Base-by-base conservation (phyloP, 805 yeast species). In the Hanseniaspora meyeri region DNA sequence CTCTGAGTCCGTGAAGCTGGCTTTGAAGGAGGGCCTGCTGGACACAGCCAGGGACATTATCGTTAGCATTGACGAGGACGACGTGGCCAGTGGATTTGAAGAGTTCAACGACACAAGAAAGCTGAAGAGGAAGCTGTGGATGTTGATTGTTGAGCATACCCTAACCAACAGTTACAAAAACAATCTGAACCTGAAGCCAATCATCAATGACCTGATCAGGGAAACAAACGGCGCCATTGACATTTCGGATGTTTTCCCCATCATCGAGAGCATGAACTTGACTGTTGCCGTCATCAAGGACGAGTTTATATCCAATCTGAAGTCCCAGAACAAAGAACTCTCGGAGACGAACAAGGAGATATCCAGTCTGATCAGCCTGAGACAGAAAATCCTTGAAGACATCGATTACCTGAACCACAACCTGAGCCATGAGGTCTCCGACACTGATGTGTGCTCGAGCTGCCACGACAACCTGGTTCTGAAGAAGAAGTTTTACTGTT, bases 271-370 rank as follows among this genome's bases (percentile, higher is more conserved):
- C 62, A 80, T 86, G 57, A 78, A 86, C 0, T 11, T 53, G 2
- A 81, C 87, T 31, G 82, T 93, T 50, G 93, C 87, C 60, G 82
- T 85, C 59, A 79, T 93, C 63, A 87, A 88, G 61, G 86, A 85
- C 49, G 95, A 89, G 62, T 79, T 93, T 45, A 87, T 90, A 36
- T 74, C 75, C 49, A 83, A 91, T n/a, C 71, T 93, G 60, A 90
- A 87, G 64, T 75, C 74, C 32, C 84, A 87, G 64, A 87, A 89
- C 49, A 67, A 73, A 29, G 76, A 77, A 43, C 85, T 93, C 68
- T 77, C 76, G 48, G 77, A 78, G 52, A 71, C 89, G 38, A 80
- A 88, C 1, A 65, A 73, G 19, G 95, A 88, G 58, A 91, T 91
- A 83, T 79, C 78, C 46, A 82, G 81, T 19, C 84, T 96, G 0